phyloP scores from a whole-genome alignment of 2,329 filamentous ascomycete genomes.

The Xylaria digitata region DNA sequence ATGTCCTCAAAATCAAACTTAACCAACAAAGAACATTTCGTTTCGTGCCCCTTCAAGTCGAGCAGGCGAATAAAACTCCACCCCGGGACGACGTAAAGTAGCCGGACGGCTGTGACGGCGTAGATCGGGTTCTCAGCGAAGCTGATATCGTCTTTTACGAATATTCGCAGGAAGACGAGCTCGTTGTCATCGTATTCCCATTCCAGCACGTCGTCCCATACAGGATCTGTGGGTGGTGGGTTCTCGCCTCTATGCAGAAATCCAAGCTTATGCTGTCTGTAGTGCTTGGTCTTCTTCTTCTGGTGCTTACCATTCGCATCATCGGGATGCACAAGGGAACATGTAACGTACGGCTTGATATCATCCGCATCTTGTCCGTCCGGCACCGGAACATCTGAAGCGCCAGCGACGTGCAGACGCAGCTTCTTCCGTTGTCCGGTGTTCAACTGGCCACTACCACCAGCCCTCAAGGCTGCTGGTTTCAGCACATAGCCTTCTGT shows the following conservation, averaged over 20 bases:
- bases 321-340: conserved; percentile 70
- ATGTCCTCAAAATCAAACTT: conserved; percentile 67
- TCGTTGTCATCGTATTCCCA: conserved; percentile 78
- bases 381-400: conserved; percentile 69
- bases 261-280: conserved; percentile 69
- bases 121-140: conserved; percentile 72
- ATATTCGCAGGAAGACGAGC: conserved; percentile 70
- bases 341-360: conserved; percentile 73
- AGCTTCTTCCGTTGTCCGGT: conserved; percentile 62
- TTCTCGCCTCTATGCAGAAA: conserved; percentile 69
- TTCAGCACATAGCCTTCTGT: conserved; percentile 75
- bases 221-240: conserved; percentile 67
- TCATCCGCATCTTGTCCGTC: conserved; percentile 61
- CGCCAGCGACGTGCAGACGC: conserved; percentile 69
- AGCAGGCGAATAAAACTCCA: conserved; percentile 75
- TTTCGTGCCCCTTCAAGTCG: conserved; percentile 73
- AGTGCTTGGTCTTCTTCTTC: conserved; percentile 71
- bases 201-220: conserved; percentile 74
- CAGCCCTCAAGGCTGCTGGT: conserved; percentile 67
- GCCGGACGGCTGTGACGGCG: conserved; percentile 68
- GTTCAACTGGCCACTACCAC: conserved; percentile 63
- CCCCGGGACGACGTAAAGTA: conserved; percentile 56
- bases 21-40: conserved; percentile 69
- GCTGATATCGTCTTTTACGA: conserved; percentile 74
- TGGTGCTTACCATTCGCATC: conserved; percentile 59